phyloP scores from a whole-genome alignment of 1,284 basidiomycete genomes.

The Rhodotorula sp. region DNA sequence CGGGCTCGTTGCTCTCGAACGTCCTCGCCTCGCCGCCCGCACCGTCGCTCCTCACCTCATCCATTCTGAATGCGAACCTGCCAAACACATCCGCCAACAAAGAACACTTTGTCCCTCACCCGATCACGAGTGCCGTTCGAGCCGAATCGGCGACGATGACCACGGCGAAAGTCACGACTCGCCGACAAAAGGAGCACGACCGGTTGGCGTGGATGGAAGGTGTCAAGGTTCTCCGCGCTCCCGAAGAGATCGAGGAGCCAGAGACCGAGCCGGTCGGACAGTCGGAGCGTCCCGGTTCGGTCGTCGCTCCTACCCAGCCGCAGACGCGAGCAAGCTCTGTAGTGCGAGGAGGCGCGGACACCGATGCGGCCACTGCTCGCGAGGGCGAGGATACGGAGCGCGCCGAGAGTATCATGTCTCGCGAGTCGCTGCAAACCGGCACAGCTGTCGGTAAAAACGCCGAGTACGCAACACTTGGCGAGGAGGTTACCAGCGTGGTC shows the following conservation, averaged over 20 bases:
- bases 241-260: conserved; percentile 2
- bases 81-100: conserved; percentile 3
- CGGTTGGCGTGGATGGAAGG: conserved; percentile 45
- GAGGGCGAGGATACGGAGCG: conserved; percentile 38
- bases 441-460: conserved; percentile 29
- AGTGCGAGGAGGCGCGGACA: conserved; percentile 33
- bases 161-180: conserved; percentile 27
- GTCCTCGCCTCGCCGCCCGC: conserved; percentile 14
- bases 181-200: conserved; percentile 38
- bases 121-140: neutral
- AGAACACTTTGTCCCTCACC: conserved; percentile 14
- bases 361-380: conserved; percentile 32
- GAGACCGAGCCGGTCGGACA: neutral
- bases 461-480: conserved; percentile 35
- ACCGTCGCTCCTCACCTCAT: conserved; percentile 32
- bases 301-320: neutral
- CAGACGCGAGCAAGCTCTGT: conserved; percentile 34
- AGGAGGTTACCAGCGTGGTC: conserved; percentile 66
- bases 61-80: conserved; percentile 22
- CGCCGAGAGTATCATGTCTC: conserved; percentile 29
- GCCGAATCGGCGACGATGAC: conserved; percentile 34
- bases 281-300: neutral
- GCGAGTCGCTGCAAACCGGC: conserved; percentile 26
- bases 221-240: conserved; percentile 37
- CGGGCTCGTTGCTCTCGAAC: conserved; percentile 25